These are phyloP conservation scores for Trichoderma lentiforme DNA, from an alignment of 2,329 filamentous ascomycete genomes.

Conservation along the genomic window DNA sequence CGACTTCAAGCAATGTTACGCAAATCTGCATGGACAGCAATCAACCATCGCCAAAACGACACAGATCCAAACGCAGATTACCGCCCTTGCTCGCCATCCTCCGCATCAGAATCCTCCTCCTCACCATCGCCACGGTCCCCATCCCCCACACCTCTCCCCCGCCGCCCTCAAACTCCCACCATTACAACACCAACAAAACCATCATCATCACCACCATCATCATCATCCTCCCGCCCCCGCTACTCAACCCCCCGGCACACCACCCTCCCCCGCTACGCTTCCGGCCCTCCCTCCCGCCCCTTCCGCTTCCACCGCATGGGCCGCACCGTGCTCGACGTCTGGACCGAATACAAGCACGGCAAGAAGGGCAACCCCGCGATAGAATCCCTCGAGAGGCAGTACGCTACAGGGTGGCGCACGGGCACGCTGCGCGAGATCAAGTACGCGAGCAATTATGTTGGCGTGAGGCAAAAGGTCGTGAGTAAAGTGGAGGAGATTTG, in stretches of 20 bases:
- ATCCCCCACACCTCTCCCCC: neutral
- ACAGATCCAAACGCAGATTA: neutral
- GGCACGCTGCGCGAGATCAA: constrained; percentile 23
- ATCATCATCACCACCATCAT: neutral
- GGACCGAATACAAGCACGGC: constrained; percentile 27
- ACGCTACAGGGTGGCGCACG: constrained; percentile 25
- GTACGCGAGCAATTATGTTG: constrained; percentile 29
- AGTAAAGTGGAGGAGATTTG: constrained; percentile 23
- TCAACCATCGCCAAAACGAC: neutral
- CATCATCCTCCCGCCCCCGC: constrained; percentile 23
- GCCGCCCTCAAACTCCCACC: neutral
- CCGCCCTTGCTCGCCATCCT: neutral
- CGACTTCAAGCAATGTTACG: neutral
- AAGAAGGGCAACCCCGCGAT: constrained; percentile 24
- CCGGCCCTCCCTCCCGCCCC: constrained; percentile 18
- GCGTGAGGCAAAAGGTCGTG: constrained; percentile 25
- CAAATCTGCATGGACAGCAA: neutral
- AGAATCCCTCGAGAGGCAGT: constrained; percentile 22
- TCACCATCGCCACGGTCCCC: neutral
- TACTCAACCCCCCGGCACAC: constrained; percentile 20
- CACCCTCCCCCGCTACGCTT: constrained; percentile 20
- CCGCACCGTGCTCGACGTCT: constrained; percentile 24
- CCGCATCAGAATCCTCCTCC: neutral
- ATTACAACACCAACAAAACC: neutral
- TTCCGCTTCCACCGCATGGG: constrained; percentile 27